Evolutionary conservation across 805 yeast species (phyloP), one percentile per base, ranked within the genome.

Genomic region (Myxozyma mucilagina): DNA sequence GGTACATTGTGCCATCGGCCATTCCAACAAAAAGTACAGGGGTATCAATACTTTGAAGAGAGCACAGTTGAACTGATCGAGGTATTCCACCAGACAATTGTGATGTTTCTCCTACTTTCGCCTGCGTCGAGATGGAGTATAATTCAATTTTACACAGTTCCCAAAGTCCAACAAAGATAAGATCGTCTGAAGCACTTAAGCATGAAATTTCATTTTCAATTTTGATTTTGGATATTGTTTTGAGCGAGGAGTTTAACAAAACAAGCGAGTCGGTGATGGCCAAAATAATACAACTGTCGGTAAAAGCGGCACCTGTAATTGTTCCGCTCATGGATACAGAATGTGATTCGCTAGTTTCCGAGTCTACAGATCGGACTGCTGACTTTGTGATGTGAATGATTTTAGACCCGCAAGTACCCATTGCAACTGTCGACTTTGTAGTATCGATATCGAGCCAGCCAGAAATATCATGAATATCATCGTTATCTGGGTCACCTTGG

Each of bases 1-100:
- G 58, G 54, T 64, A 50, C 13, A 64, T 20, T 4, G 66, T 58
- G 1, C 67, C 67, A 24, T 64, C 67, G 6, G 63, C 67, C 66
- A 59, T 63, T 6, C 66, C 66, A 36, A 58, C 45, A 32, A 58
- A 48, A 14, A 64, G 53, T 10, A 57, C 51, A 34, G 65, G 65
- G 8, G 10, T 18, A 4, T 11, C 39, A n/a, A 64, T 43, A 13
- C 58, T 32, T 24, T 62, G 61, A 10, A 64, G 60, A 14, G 18
- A 13, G 3, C 60, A 39, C 4, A 64, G 29, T 16, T 45, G 47
- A 10, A 57, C 8, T 10, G 66, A 62, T 13, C 67, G 56, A 20
- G 66, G 67, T 29, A 58, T 58, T 1, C 51, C 54, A n/a, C 63
- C 63, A n/a, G 55, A n/a, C 16, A 61, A 41, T 3, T n/a, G 11